Evolutionary conservation across 345 rosid species (phyloP).

Genomic region (Bretschneidera sinensis): DNA sequence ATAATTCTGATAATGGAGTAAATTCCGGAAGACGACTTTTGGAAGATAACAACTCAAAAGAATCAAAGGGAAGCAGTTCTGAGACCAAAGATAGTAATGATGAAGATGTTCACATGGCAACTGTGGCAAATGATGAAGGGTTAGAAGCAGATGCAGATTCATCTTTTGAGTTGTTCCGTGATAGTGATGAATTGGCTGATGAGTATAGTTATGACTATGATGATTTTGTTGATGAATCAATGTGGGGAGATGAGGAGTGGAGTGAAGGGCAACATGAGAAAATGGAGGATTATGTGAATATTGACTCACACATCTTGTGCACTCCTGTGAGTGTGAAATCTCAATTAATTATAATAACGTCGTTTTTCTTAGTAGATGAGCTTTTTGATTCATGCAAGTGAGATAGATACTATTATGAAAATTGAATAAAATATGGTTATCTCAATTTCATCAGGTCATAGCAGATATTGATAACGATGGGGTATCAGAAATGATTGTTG

Average conservation of each 20-base stretch:
- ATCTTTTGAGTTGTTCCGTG: slow-evolving; percentile 90
- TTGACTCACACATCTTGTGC: slow-evolving; percentile 87
- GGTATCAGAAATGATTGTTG: slow-evolving; percentile 86
- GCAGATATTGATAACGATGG: slow-evolving; percentile 99
- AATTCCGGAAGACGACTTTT: slow-evolving; percentile 71
- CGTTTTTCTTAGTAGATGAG: slow-evolving; percentile 4
- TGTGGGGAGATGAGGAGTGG: slow-evolving; percentile 99
- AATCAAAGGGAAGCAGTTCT: slow-evolving; percentile 40
- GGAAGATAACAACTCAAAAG: slow-evolving; percentile 51
- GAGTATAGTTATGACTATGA: slow-evolving; percentile 92
- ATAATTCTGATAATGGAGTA: slow-evolving; percentile 36
- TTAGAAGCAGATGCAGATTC: slow-evolving; percentile 90
- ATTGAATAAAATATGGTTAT: slow-evolving; percentile 13
- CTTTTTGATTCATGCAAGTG: slow-evolving; percentile 9
- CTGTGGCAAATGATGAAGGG: slow-evolving; percentile 75
- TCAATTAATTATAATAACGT: slow-evolving; percentile 10
- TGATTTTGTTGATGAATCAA: slow-evolving; percentile 75
- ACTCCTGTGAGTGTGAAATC: slow-evolving; percentile 97
- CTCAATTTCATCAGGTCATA: slow-evolving; percentile 58
- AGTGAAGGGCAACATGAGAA: slow-evolving; percentile 76
- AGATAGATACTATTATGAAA: slow-evolving; percentile 1
- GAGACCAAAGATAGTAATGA: slow-evolving; percentile 34
- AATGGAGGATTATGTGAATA: slow-evolving; percentile 82
- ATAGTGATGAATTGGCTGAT: slow-evolving; percentile 81
- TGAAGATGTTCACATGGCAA: slow-evolving; percentile 48